Percentiles rank a stretch among this genome's conserved stretches.
Evolutionary conservation across 1,284 basidiomycete species (phyloP).

Genomic region (Sanghuangporus baumii): DNA sequence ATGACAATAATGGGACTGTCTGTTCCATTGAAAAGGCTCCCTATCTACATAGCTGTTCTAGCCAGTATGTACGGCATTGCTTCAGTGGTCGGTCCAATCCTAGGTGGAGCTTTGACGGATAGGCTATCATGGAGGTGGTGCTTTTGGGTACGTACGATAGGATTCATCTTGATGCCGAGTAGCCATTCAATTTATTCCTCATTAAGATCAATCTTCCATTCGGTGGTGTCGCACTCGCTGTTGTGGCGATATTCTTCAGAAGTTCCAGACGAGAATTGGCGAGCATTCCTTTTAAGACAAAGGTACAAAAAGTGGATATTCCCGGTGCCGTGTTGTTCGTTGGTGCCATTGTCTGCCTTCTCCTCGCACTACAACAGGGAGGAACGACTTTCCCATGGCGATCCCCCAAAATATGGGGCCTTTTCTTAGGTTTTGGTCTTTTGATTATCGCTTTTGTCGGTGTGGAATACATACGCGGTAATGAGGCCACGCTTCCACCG

Average conservation of each 20-base stretch:
- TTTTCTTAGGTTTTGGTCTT: conserved; percentile 33
- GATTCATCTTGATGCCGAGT: too few species aligned
- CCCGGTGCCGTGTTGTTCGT: conserved; percentile 34
- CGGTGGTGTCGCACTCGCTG: conserved; percentile 27
- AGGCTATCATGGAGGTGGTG: conserved; percentile 35
- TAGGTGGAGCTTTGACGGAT: conserved; percentile 36
- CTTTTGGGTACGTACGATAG: conserved; percentile 29
- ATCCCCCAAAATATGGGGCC: conserved; percentile 24
- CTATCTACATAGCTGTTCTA: conserved; percentile 31
- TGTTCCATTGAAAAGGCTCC: conserved; percentile 31
- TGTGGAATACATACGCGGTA: conserved; percentile 32
- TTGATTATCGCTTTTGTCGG: conserved; percentile 29
- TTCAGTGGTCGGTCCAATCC: conserved; percentile 32
- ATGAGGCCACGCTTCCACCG: conserved; percentile 26
- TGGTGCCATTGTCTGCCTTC: conserved; percentile 31
- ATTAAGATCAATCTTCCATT: conserved; percentile 38
- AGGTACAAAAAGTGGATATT: conserved; percentile 32
- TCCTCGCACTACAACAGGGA: conserved; percentile 39
- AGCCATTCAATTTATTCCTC: neutral
- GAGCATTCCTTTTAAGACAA: too few species aligned
- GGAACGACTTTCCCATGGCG: conserved; percentile 35
- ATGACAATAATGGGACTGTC: conserved; percentile 35
- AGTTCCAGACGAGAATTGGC: conserved; percentile 25
- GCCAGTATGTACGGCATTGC: conserved; percentile 37
- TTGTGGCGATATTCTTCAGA: too few species aligned